These are phyloP conservation scores for Aspergillus floridensis DNA, from an alignment of 2,329 filamentous ascomycete species.

Conservation along the genomic window DNA sequence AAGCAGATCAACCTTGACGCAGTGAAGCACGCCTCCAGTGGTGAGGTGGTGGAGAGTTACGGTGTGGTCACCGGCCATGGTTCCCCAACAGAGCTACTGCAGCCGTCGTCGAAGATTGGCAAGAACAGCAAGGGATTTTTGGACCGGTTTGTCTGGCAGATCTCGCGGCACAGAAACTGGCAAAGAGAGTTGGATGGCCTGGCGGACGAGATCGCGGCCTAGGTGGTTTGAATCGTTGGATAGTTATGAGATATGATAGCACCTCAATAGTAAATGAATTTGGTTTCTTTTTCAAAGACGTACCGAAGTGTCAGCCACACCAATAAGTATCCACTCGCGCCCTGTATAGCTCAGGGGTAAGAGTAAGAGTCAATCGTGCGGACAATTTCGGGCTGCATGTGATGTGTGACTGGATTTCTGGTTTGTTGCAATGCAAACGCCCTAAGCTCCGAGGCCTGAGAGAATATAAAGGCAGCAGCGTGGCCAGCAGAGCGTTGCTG, in stretches of 20 bases:
- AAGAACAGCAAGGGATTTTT: conserved; percentile 67
- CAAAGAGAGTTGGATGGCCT: conserved; percentile 72
- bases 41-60: conserved; percentile 29
- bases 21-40: conserved; percentile 25
- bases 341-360: background rate
- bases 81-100: conserved; percentile 21
- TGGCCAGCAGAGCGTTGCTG: background rate
- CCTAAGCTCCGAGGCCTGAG: background rate
- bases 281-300: background rate
- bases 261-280: background rate
- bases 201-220: conserved; percentile 63
- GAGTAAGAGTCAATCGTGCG: background rate
- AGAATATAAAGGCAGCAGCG: background rate
- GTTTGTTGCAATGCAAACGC: background rate
- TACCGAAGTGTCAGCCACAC: background rate
- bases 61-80: conserved; percentile 35
- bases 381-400: conserved; percentile 2
- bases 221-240: background rate
- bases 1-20: conserved; percentile 28
- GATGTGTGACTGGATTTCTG: background rate
- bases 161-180: conserved; percentile 72
- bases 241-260: conserved; percentile 2
- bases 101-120: conserved; percentile 54
- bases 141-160: conserved; percentile 66
- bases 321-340: background rate